A percentile compares a stretch with the other conserved stretches of the same genome.
Evolutionary conservation across 129 eudicot species (phyloP).

Genomic region (Mikania micrantha): DNA sequence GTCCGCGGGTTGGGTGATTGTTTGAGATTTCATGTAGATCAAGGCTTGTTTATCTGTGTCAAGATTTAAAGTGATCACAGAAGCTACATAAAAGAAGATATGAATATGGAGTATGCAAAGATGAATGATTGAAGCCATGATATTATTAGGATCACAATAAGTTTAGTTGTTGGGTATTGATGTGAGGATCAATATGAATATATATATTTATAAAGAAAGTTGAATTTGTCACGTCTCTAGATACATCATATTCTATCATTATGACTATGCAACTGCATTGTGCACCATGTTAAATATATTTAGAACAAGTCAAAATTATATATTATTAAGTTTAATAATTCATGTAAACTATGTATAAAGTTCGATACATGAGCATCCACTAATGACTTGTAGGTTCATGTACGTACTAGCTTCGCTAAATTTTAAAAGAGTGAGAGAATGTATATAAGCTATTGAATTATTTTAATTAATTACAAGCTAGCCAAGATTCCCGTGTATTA

Average conservation of each 20-base stretch:
- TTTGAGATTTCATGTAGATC: constrained; percentile 45
- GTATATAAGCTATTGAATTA: no score
- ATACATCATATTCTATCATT: background rate
- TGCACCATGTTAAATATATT: background rate
- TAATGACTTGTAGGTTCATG: no score
- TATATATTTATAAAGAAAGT: background rate
- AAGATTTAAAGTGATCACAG: constrained; percentile 21
- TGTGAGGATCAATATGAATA: background rate
- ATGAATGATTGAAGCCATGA: background rate
- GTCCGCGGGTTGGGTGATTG: constrained; percentile 22
- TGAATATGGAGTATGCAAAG: background rate
- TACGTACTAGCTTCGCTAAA: no score
- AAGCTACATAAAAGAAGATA: constrained; percentile 8
- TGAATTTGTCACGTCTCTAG: background rate
- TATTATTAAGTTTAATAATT: no score
- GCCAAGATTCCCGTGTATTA: no score
- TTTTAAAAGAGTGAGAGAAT: no score
- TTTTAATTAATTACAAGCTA: no score
- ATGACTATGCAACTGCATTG: background rate
- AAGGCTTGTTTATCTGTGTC: constrained; percentile 51
- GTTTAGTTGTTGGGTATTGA: background rate
- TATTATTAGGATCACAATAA: background rate
- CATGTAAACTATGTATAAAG: no score
- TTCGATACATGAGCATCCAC: no score
- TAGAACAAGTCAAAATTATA: background rate